Conservation (phyloP, 2,329 filamentous ascomycete genomes). For the Xylaria sp. region DNA sequence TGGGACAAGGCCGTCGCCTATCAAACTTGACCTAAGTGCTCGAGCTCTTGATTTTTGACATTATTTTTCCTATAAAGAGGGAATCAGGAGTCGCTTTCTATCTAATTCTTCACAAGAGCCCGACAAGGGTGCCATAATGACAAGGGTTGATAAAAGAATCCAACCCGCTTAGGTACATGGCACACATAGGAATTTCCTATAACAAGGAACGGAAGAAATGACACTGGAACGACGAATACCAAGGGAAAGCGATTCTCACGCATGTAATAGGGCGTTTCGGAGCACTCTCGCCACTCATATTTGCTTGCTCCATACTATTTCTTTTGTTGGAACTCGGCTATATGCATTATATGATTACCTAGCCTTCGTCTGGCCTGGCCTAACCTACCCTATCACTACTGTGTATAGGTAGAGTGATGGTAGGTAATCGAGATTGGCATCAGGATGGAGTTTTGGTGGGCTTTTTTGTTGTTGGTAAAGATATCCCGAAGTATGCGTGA, state of each 20-base stretch:
- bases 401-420: neutral
- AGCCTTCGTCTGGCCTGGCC: constrained; percentile 7
- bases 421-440: constrained; percentile 15
- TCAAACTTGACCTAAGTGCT: neutral
- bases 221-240: constrained; percentile 6
- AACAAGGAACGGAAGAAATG: neutral
- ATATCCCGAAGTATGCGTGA: constrained; percentile 9
- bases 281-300: neutral
- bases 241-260: neutral
- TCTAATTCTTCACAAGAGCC: neutral
- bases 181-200: neutral
- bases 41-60: neutral
- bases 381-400: neutral
- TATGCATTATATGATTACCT: constrained; percentile 9
- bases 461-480: constrained; percentile 13
- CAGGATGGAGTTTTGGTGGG: constrained; percentile 12
- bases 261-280: neutral
- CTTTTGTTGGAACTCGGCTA: constrained; percentile 21
- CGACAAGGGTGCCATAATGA: neutral
- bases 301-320: constrained; percentile 1
- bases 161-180: neutral
- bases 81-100: neutral
- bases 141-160: neutral
- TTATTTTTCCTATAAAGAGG: neutral
- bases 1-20: neutral